A percentile compares a stretch with the other conserved stretches of the same genome.
Conservation (phyloP, 2,329 filamentous ascomycete species). For the Fusarium pseudonygamai region DNA sequence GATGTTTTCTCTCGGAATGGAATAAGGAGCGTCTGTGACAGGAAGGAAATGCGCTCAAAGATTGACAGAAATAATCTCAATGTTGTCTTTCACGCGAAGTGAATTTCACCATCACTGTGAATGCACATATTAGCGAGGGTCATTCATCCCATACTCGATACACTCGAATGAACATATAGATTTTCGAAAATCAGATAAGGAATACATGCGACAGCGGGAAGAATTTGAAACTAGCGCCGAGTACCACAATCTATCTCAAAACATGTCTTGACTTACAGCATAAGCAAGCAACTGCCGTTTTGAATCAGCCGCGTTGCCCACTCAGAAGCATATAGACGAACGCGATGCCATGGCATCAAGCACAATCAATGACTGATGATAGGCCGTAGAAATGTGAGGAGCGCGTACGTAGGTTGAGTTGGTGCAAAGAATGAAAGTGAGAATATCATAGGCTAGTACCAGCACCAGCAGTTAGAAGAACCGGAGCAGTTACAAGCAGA, state of each 20-base stretch:
- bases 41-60: neutral
- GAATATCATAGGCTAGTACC: conserved; percentile 35
- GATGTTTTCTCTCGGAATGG: neutral
- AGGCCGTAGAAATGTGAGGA: conserved; percentile 10
- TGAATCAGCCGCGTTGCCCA: conserved; percentile 24
- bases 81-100: neutral
- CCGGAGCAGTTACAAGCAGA: conserved; percentile 31
- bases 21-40: neutral
- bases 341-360: conserved; percentile 36
- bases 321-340: conserved; percentile 24
- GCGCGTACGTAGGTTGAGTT: conserved; percentile 1
- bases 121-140: neutral
- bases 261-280: conserved; percentile 35
- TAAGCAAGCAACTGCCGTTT: conserved; percentile 23
- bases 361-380: conserved; percentile 12
- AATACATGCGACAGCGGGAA: conserved; percentile 8
- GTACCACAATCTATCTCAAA: conserved; percentile 16
- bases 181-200: neutral
- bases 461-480: conserved; percentile 33
- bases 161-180: neutral
- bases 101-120: conserved; percentile 12
- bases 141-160: neutral
- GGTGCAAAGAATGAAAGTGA: conserved; percentile 6
- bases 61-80: conserved; percentile 5
- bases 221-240: conserved; percentile 18